Percentiles rank a stretch among this genome's conserved stretches.
phyloP scores from a whole-genome alignment of 495 filamentous ascomycete genomes.

The Thozetella sp. region DNA sequence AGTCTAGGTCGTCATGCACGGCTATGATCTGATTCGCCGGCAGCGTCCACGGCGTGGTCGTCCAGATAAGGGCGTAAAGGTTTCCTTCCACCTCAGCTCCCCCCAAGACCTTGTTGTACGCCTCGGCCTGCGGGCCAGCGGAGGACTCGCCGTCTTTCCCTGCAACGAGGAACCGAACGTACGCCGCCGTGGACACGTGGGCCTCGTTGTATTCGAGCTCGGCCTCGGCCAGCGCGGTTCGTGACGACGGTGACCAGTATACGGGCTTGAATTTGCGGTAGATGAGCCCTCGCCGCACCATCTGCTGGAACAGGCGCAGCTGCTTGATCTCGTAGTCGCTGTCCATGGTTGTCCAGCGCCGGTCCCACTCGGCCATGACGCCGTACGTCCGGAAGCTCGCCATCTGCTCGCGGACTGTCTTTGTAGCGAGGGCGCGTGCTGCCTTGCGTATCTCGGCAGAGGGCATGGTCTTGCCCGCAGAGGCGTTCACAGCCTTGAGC shows the following conservation, averaged over 20 bases:
- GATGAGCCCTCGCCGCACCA: conserved; percentile 84
- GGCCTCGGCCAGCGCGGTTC: conserved; percentile 90
- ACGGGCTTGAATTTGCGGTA: conserved; percentile 91
- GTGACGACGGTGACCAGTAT: conserved; percentile 92
- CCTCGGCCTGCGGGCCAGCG: neutral
- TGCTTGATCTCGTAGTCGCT: conserved; percentile 83
- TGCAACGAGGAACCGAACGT: conserved; percentile 75
- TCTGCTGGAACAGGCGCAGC: conserved; percentile 78
- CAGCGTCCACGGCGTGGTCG: conserved; percentile 96
- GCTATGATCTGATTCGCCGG: conserved; percentile 92
- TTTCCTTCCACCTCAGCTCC: conserved; percentile 20
- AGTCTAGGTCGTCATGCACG: conserved; percentile 70
- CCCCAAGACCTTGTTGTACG: conserved; percentile 1
- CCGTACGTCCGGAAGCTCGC: conserved; percentile 78
- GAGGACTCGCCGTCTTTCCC: conserved; percentile 40
- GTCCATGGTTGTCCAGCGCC: conserved; percentile 91
- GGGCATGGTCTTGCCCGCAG: conserved; percentile 30
- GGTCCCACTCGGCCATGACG: conserved; percentile 95
- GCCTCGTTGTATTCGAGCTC: conserved; percentile 93
- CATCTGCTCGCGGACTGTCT: conserved; percentile 81
- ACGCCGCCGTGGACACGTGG: conserved; percentile 78
- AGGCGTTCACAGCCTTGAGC: conserved; percentile 81
- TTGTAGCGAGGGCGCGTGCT: conserved; percentile 73
- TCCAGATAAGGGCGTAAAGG: conserved; percentile 87
- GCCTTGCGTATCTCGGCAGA: conserved; percentile 59